These are phyloP conservation scores for Cryptosporidium tyzzeri DNA, from an alignment of 169 alveolate species.

Conservation along the genomic window DNA sequence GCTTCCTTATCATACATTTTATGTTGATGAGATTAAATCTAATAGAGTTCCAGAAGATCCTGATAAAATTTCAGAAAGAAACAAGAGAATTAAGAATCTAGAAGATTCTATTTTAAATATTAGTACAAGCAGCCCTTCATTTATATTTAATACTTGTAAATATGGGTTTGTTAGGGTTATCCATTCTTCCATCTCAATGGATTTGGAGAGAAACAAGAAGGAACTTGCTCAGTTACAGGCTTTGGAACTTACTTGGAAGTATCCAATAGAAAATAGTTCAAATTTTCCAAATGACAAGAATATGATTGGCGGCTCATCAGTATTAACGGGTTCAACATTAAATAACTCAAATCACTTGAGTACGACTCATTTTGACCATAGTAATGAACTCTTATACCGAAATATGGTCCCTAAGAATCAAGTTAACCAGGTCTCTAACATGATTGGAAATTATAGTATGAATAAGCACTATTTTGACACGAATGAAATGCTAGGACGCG, in stretches of 20 bases:
- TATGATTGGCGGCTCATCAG: background rate
- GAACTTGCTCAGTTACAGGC: constrained; percentile 64
- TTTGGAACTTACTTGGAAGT: constrained; percentile 56
- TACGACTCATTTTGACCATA: background rate
- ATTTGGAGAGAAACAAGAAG: constrained; percentile 39
- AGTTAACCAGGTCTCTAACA: background rate
- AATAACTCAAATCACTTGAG: background rate
- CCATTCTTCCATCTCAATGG: constrained; percentile 46
- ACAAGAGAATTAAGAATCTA: constrained; percentile 31
- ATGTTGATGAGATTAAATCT: constrained; percentile 49
- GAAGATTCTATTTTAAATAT: constrained; percentile 22
- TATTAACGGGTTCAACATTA: background rate
- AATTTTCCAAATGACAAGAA: background rate
- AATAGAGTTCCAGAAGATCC: constrained; percentile 13
- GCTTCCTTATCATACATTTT: constrained; percentile 64
- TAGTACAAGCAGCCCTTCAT: constrained; percentile 20
- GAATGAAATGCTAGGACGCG: background rate
- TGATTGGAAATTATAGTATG: background rate
- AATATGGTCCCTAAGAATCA: background rate
- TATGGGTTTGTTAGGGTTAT: constrained; percentile 41
- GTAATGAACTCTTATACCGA: background rate
- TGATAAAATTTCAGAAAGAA: constrained; percentile 12
- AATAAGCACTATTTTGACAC: constrained; percentile 4
- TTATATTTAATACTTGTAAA: constrained; percentile 48
- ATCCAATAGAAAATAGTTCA: constrained; percentile 43